These are phyloP conservation scores for Saccharomyces hybrid DNA, from an alignment of 1,139 yeast genomes.

Conservation along the genomic window DNA sequence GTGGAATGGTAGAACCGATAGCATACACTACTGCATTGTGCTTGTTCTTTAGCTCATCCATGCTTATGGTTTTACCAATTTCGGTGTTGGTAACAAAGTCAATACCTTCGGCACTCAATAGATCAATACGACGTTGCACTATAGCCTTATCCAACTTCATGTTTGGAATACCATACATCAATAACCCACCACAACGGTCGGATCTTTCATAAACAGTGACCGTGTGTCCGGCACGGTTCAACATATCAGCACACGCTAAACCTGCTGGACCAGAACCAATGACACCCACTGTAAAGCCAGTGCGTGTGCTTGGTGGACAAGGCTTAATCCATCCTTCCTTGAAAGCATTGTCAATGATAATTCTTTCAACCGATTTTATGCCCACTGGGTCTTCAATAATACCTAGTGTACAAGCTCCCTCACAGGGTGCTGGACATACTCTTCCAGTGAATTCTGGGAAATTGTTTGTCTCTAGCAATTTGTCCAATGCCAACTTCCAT, in stretches of 20 bases:
- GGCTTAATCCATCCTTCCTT: conserved; percentile 97
- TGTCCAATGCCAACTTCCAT: conserved; percentile 91
- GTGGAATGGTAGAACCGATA: conserved; percentile 95
- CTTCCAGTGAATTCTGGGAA: conserved; percentile 98
- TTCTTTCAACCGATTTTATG: conserved; percentile 91
- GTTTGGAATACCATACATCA: conserved; percentile 99
- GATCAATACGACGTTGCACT: conserved; percentile 88
- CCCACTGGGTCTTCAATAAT: conserved; percentile 94
- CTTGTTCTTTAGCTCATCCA: conserved; percentile 55
- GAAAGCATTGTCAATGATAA: conserved; percentile 92
- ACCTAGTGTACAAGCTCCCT: conserved; percentile 95
- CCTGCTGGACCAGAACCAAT: conserved; percentile 98
- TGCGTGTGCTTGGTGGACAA: conserved; percentile 65
- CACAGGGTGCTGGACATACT: conserved; percentile 99
- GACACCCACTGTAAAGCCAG: conserved; percentile 79
- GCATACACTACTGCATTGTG: conserved; percentile 85
- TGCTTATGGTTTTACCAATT: conserved; percentile 73
- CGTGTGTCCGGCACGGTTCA: conserved; percentile 89
- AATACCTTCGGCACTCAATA: conserved; percentile 86
- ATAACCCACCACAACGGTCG: conserved; percentile 92
- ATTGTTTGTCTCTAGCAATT: conserved; percentile 91
- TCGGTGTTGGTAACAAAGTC: conserved; percentile 68
- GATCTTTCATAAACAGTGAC: conserved; percentile 91
- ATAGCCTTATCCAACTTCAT: conserved; percentile 94
- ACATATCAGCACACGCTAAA: conserved; percentile 91